Base-by-base conservation (phyloP, 1,284 basidiomycete genomes). In the Phellinidium pouzarii region DNA sequence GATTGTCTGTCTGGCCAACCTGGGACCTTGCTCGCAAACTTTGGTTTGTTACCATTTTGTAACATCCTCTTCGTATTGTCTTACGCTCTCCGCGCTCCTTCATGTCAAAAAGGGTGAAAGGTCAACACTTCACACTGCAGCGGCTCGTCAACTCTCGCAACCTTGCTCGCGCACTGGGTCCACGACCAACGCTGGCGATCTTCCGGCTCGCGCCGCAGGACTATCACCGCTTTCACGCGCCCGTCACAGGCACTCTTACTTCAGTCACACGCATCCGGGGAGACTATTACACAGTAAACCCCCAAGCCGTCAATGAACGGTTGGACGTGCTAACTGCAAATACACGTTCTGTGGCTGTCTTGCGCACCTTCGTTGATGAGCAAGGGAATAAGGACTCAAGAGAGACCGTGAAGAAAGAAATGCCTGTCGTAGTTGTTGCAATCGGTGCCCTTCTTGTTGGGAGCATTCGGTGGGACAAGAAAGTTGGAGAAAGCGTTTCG, bases 211-310 rank as follows among this genome's bases (percentile, higher is more conserved):
- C 76, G 0, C 77, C 76, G 1, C 74, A 76, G 57, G 78, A 80
- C 62, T 79, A 79, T 56, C 77, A 79, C 58, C 68, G 78, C 7
- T 80, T 76, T 67, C 78, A 81, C 58, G 68, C 71, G 4, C 77
- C 78, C 0, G 70, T 73, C 4, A 66, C 70, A n/a, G 78, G 69
- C 6, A 64, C 59, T 8, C 60, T 73, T 3, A 46, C 52, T 22
- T 48, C 53, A 1, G 58, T 71, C 9, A 69, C 67, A 14, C 62
- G 61, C 25, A 51, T 57, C 23, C 50, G 49, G 55, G 65, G 64
- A 2, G 54, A 67, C 23, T 62, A 69, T 22, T 70, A 71, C 61
- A 73, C 66, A 3, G 66, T 67, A 44, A 75, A 75, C 55, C 77
- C 77, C 0, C 75, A 77, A 62, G 77, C 76, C 0, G 71, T 80